Evolutionary conservation across 345 rosid species (phyloP), one percentile per base, ranked within the genome.

Genomic region (Barbarea vulgaris): DNA sequence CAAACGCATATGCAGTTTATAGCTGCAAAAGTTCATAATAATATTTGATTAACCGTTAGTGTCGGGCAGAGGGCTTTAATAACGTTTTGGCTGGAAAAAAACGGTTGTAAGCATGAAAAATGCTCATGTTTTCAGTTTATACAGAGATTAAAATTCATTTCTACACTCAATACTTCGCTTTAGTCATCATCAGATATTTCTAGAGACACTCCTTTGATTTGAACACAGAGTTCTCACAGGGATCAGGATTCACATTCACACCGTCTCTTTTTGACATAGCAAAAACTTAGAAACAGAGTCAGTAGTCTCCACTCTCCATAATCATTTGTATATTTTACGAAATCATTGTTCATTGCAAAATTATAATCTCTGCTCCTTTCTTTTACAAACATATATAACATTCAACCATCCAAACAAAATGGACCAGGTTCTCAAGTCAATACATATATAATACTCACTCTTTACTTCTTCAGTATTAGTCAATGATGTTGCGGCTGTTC

Each of bases 401-500:
- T 42, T 55, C 60, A 1, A 22, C 10, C 24, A 54, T 54, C 18
- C 55, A 55, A 63, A 52, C 25, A 31, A 24, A 46, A 24, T 27
- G 17, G 28, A 64, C 37, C 6, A 54, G 54, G 5, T 34, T 60
- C 11, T 44, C 5, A 27, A 64, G 71, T 44, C 55, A 59, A 60
- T 37, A 62, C 69, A 78, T 4, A 53, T 19, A 24, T 46, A 28
- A 31, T 17, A 56, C 72, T 69, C 24, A 9, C 39, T 69, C 30
- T 25, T 70, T 31, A n/a, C 51, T 61, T 69, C 24, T 25, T 70
- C 27, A n/a, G 55, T 61, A 36, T 85, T 82, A 91, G 70, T 92
- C 97, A 18, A 41, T 61, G 39, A 92, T 88, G 24, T 17, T 67
- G 33, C 91, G 88, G 34, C 85, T 68, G 52, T 93, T 96, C 63